Conservation (phyloP, 495 filamentous ascomycete species). For the Astrothelium subdiscretum region DNA sequence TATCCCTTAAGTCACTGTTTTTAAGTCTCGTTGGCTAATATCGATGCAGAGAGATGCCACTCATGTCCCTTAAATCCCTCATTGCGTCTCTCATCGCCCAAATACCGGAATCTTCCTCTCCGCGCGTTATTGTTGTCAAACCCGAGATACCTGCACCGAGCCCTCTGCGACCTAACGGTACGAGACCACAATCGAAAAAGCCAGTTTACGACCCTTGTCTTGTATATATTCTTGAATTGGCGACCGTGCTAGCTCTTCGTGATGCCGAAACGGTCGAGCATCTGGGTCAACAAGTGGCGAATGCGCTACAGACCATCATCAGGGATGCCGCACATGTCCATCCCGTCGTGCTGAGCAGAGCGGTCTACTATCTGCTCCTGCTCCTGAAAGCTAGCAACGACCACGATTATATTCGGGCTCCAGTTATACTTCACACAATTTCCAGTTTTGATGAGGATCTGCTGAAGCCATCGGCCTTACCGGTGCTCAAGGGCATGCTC, state of each 20-base stretch:
- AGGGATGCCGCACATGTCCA: slow-evolving; percentile 70
- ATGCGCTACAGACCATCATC: slow-evolving; percentile 67
- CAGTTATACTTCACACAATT: slow-evolving; percentile 85
- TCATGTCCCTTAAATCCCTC: slow-evolving; percentile 52
- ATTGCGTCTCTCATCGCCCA: slow-evolving; percentile 66
- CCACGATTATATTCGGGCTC: slow-evolving; percentile 79
- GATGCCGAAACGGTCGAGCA: slow-evolving; percentile 57
- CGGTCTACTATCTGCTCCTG: slow-evolving; percentile 75
- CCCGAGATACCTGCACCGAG: slow-evolving; percentile 53
- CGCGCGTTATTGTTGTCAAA: slow-evolving; percentile 79
- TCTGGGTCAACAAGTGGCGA: slow-evolving; percentile 67
- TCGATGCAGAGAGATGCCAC: slow-evolving; percentile 50
- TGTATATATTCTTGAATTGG: slow-evolving; percentile 80
- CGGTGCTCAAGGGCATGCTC: slow-evolving; percentile 66
- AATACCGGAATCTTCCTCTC: slow-evolving; percentile 72
- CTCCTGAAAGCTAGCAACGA: slow-evolving; percentile 81
- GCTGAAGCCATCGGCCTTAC: slow-evolving; percentile 60
- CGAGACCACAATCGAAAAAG: slow-evolving; percentile 37
- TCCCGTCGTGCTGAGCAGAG: slow-evolving; percentile 65
- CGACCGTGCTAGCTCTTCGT: slow-evolving; percentile 71
- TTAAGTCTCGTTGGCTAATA: neutral
- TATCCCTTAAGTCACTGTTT: slow-evolving; percentile 8
- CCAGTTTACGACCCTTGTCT: slow-evolving; percentile 76
- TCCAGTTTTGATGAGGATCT: slow-evolving; percentile 71
- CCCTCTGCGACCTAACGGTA: slow-evolving; percentile 43